phyloP scores from a whole-genome alignment of 768 basidiomycete genomes.

The Coprinellus aureogranulatus region DNA sequence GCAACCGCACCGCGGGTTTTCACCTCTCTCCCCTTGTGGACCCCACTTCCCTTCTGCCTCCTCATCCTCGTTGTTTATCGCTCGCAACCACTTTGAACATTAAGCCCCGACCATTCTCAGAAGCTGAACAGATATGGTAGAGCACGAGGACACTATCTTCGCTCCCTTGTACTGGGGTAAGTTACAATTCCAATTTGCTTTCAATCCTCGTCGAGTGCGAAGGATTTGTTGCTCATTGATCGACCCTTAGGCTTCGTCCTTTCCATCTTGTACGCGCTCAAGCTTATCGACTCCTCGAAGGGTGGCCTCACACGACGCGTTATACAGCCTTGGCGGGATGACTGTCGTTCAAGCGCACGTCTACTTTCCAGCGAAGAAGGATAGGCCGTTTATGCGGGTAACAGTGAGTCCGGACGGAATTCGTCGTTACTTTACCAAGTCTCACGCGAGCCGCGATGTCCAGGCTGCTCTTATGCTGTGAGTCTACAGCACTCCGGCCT shows the following conservation, averaged over 20 bases:
- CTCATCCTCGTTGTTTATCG: too few species aligned
- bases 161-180: slow-evolving; percentile 34
- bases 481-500: not conserved
- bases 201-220: too few species aligned
- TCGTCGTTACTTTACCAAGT: not conserved
- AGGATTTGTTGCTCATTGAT: too few species aligned
- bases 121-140: slow-evolving; percentile 3
- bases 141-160: slow-evolving; percentile 17
- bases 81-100: too few species aligned
- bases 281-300: not conserved
- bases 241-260: slow-evolving; percentile 30
- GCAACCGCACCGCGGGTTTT: too few species aligned
- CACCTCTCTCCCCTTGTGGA: too few species aligned
- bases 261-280: slow-evolving; percentile 23
- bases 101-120: too few species aligned
- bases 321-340: slow-evolving; percentile 35
- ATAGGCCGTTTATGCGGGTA: slow-evolving; percentile 25
- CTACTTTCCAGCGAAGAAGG: slow-evolving; percentile 33
- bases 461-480: slow-evolving; percentile 30
- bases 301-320: not conserved
- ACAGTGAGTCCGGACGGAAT: slow-evolving; percentile 22
- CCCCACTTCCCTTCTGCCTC: too few species aligned
- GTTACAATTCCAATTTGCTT: not conserved
- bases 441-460: not conserved
- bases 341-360: slow-evolving; percentile 40